Evolutionary conservation across 768 basidiomycete genomes (phyloP), one percentile per base, ranked within the genome.

Genomic region (Gautieria morchelliformis): DNA sequence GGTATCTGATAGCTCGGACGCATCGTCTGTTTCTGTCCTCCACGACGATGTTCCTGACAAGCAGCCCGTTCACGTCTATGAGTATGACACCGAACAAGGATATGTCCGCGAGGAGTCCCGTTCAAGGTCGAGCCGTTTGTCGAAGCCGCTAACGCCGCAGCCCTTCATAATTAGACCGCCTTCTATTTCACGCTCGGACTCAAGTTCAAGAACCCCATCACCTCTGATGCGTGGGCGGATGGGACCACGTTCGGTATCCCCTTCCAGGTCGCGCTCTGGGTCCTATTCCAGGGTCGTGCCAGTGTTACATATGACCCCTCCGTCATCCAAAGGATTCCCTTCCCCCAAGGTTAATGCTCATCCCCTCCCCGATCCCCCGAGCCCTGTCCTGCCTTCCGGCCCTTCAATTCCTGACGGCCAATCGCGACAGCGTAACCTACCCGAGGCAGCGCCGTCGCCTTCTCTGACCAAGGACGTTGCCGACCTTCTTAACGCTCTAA

Each of bases 381-480:
- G 44, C 56, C 48, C 60, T 42, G 52, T 39, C 27, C 45, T 59
- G 10, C 35, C 3, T 37, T 37, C 35, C 30, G 81, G 81, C 60
- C 78, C 81, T 9, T 77, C 80, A 44, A 72, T 80, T 42, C 78
- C 81, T 32, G 69, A 20, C 48, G 22, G n/a, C 15, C 53, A 35
- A 15, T 11, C 22, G 77, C 73, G 56, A 64, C 56, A 52, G 68
- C 54, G 58, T 68, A n/a, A 27, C 19, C 39, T 3, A 30, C 60
- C 67, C 27, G 55, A 5, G 11, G 53, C 59, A 10, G 61, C 60
- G 20, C 51, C 68, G 27, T 62, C 69, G 41, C 67, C 78, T 15
- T 82, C 83, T 7, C 71, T 90, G 56, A 74, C 81, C 3, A 71
- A 79, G 54, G 89, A 92, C 61, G 65, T 91, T 41, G 82, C 87